Percentiles rank a stretch among this genome's conserved stretches.
These are phyloP conservation scores for Calonectria pseudoreteaudii DNA, from an alignment of 2,329 filamentous ascomycete genomes.

Conservation along the genomic window DNA sequence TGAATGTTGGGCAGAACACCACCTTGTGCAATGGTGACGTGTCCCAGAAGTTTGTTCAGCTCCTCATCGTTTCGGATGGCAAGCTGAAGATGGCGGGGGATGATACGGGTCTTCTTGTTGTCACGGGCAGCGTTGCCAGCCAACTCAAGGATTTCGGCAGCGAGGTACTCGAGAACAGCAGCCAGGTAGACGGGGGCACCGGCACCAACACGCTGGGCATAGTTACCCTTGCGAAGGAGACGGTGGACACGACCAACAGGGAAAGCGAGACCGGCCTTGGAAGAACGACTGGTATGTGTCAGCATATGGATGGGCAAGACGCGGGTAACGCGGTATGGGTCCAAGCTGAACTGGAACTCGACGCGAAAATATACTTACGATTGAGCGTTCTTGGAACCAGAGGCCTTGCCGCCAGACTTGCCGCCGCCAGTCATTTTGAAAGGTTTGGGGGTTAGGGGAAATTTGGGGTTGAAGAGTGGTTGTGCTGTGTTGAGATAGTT, in stretches of 20 bases:
- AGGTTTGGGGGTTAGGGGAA: slow-evolving; percentile 34
- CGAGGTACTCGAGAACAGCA: slow-evolving; percentile 97
- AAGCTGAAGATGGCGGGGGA: slow-evolving; percentile 97
- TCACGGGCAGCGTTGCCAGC: slow-evolving; percentile 98
- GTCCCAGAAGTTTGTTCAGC: slow-evolving; percentile 97
- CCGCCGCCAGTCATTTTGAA: slow-evolving; percentile 99
- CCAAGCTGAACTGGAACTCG: background rate
- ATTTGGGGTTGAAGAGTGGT: slow-evolving; percentile 27
- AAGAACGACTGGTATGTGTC: slow-evolving; percentile 79
- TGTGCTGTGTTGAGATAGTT: slow-evolving; percentile 37
- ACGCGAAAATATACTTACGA: slow-evolving; percentile 75
- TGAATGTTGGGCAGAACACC: slow-evolving; percentile 98
- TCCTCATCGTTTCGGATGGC: slow-evolving; percentile 99
- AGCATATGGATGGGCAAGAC: slow-evolving; percentile 6
- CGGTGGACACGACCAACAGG: slow-evolving; percentile 99
- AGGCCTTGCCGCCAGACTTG: slow-evolving; percentile 99
- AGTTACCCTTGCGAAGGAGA: slow-evolving; percentile 99
- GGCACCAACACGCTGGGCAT: slow-evolving; percentile 99
- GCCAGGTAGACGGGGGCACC: slow-evolving; percentile 97
- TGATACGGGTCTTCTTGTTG: slow-evolving; percentile 99
- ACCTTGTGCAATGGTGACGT: slow-evolving; percentile 97
- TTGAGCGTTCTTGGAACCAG: slow-evolving; percentile 98
- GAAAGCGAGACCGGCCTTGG: slow-evolving; percentile 99
- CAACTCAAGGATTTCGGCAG: slow-evolving; percentile 98
- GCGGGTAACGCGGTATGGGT: slow-evolving; percentile 7